Percentiles rank a stretch among this genome's conserved stretches.
These are phyloP conservation scores for Blastobotrys terrestris DNA, from an alignment of 805 yeast species.

Conservation along the genomic window DNA sequence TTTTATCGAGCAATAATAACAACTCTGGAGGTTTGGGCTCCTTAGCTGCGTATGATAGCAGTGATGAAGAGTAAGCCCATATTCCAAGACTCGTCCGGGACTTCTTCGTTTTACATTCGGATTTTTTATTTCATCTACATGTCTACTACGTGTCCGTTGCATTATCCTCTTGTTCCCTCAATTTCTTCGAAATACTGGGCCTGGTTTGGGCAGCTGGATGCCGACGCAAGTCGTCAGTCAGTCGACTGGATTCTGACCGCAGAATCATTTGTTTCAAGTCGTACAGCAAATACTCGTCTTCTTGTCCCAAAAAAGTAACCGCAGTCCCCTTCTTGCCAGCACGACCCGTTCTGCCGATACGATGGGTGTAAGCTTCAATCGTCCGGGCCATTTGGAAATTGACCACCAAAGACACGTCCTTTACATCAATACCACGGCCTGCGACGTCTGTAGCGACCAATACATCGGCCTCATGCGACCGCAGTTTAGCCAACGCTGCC, in stretches of 20 bases:
- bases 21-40: neutral
- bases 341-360: conserved; percentile 96
- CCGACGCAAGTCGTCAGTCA: conserved; percentile 36
- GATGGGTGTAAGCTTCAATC: conserved; percentile 81
- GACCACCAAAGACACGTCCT: conserved; percentile 74
- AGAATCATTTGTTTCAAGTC: conserved; percentile 46
- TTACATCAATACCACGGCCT: conserved; percentile 92
- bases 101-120: no score
- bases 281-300: conserved; percentile 52
- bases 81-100: no score
- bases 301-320: conserved; percentile 59
- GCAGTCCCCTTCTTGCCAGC: conserved; percentile 81
- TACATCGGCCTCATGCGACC: conserved; percentile 49
- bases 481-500: conserved; percentile 55
- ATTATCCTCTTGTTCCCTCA: neutral
- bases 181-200: neutral
- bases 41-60: conserved; percentile 4
- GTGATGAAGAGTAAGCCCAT: conserved; percentile 5
- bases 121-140: no score
- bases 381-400: conserved; percentile 78
- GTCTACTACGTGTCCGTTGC: no score
- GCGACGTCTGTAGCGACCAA: conserved; percentile 93
- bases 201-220: conserved; percentile 13
- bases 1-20: no score
- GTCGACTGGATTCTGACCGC: conserved; percentile 34